Conservation (phyloP, 352 stramenopile genomes). For the Globisporangium cystogenes region DNA sequence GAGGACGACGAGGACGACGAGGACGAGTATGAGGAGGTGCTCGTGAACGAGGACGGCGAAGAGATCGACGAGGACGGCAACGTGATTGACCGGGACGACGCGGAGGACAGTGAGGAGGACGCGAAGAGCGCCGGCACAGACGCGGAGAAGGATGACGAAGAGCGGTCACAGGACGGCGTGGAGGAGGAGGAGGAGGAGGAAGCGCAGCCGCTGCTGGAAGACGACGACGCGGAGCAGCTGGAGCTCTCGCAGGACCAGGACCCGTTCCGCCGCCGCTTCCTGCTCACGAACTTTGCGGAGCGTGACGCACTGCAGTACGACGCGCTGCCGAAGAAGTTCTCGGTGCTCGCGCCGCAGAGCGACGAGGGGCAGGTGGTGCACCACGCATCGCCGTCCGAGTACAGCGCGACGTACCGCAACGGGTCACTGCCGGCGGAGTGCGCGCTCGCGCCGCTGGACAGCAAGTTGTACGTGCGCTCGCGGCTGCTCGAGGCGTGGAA, state of each 20-base stretch:
- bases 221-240: constrained; percentile 20
- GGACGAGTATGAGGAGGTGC: constrained; percentile 34
- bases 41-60: constrained; percentile 34
- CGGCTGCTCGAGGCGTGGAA: constrained; percentile 49
- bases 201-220: constrained; percentile 5
- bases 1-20: constrained; percentile 29
- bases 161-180: constrained; percentile 20
- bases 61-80: constrained; percentile 36
- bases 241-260: constrained; percentile 27
- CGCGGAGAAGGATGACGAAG: constrained; percentile 11
- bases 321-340: constrained; percentile 29
- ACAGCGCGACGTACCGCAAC: constrained; percentile 36
- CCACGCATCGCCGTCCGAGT: constrained; percentile 22
- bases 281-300: constrained; percentile 44
- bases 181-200: constrained; percentile 12
- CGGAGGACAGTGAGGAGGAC: constrained; percentile 9
- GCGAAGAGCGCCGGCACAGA: constrained; percentile 7
- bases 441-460: constrained; percentile 16
- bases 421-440: constrained; percentile 12
- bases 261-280: constrained; percentile 56
- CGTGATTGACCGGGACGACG: constrained; percentile 15
- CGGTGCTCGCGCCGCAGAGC: constrained; percentile 16
- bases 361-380: constrained; percentile 12
- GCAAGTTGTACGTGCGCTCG: constrained; percentile 35
- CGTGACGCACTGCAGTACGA: constrained; percentile 38